Percentiles rank a stretch among this genome's conserved stretches.
Evolutionary conservation across 1,284 basidiomycete genomes (phyloP).

Genomic region (Boletus smithii): DNA sequence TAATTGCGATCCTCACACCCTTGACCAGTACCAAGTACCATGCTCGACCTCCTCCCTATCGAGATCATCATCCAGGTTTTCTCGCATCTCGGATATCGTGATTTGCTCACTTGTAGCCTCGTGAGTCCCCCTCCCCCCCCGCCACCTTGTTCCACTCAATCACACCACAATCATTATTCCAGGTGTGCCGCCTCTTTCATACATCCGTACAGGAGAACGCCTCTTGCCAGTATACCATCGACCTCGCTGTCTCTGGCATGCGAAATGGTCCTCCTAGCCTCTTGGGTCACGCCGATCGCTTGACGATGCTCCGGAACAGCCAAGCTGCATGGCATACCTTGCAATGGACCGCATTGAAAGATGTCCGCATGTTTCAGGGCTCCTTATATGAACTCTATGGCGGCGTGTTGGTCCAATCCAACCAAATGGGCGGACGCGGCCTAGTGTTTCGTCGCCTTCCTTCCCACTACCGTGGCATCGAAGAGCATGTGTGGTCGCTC

Average conservation of each 20-base stretch:
- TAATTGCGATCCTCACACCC: too few species aligned
- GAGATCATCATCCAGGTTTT: slow-evolving; percentile 38
- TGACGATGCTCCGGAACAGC: slow-evolving; percentile 42
- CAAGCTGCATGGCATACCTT: slow-evolving; percentile 48
- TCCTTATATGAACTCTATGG: slow-evolving; percentile 58
- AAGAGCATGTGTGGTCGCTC: slow-evolving; percentile 47
- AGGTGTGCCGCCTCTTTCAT: slow-evolving; percentile 48
- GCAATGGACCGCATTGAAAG: slow-evolving; percentile 37
- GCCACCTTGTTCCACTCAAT: not conserved
- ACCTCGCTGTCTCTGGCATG: slow-evolving; percentile 50
- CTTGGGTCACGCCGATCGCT: slow-evolving; percentile 36
- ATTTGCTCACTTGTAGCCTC: slow-evolving; percentile 39
- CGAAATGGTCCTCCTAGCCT: slow-evolving; percentile 39
- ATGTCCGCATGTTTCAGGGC: slow-evolving; percentile 40
- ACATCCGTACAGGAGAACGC: slow-evolving; percentile 38
- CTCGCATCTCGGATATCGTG: slow-evolving; percentile 32
- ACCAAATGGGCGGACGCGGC: slow-evolving; percentile 22
- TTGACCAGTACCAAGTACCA: too few species aligned
- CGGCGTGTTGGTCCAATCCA: slow-evolving; percentile 52
- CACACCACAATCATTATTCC: not conserved
- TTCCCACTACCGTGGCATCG: slow-evolving; percentile 45
- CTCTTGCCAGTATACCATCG: slow-evolving; percentile 48
- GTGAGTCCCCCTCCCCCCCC: slow-evolving; percentile 20
- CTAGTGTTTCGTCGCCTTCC: slow-evolving; percentile 50
- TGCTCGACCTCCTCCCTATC: slow-evolving; percentile 26